phyloP scores from a whole-genome alignment of 345 rosid species.

The Linum trigynum region DNA sequence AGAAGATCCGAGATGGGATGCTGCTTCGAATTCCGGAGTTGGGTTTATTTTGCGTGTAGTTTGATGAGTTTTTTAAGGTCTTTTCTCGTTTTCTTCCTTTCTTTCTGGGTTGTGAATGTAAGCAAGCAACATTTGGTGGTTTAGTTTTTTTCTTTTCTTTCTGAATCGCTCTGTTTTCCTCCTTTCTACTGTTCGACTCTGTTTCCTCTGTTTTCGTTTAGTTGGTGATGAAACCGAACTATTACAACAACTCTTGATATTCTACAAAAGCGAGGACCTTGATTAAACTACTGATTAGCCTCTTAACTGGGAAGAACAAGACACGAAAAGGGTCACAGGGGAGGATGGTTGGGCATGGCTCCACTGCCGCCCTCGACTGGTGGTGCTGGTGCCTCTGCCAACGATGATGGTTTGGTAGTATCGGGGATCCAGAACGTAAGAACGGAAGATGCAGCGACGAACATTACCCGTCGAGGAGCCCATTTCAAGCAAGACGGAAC shows the following conservation, averaged over 20 bases:
- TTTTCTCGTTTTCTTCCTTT: no score
- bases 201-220: no score
- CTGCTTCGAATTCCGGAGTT: neutral
- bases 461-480: constrained; percentile 92
- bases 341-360: constrained; percentile 17
- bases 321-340: constrained; percentile 12
- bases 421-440: constrained; percentile 92
- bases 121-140: no score
- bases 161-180: no score
- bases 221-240: neutral
- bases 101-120: neutral
- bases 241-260: neutral
- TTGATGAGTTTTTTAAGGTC: no score
- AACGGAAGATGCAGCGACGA: constrained; percentile 73
- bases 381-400: no score
- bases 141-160: no score
- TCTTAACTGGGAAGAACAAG: neutral
- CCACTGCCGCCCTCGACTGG: constrained; percentile 21
- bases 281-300: neutral
- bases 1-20: neutral
- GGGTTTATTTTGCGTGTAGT: no score
- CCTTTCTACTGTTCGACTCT: neutral
- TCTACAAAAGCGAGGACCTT: neutral
- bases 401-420: constrained; percentile 24
- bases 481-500: constrained; percentile 77